These are phyloP conservation scores for Lithospermum erythrorhizon DNA, from an alignment of 257 asterid genomes.

Conservation along the genomic window DNA sequence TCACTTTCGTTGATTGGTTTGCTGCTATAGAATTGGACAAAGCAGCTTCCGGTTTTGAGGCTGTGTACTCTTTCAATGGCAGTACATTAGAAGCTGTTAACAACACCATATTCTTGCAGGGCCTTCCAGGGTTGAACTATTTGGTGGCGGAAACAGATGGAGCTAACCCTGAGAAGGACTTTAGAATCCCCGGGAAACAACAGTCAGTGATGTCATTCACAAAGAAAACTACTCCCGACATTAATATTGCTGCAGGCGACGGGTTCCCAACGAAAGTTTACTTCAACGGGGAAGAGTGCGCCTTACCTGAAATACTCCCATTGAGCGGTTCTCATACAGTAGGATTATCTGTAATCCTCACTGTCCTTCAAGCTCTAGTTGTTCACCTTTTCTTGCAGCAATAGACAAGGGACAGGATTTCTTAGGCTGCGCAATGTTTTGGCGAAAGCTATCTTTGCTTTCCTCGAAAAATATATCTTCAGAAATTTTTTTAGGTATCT, in stretches of 20 bases:
- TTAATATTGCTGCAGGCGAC: slow-evolving; percentile 54
- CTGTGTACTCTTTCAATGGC: slow-evolving; percentile 79
- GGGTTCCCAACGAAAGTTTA: slow-evolving; percentile 79
- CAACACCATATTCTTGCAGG: slow-evolving; percentile 83
- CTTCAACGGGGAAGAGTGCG: slow-evolving; percentile 94
- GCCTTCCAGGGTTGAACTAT: slow-evolving; percentile 61
- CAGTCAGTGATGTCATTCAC: slow-evolving; percentile 88
- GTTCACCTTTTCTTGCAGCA: slow-evolving; percentile 32
- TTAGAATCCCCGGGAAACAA: slow-evolving; percentile 75
- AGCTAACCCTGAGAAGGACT: slow-evolving; percentile 37
- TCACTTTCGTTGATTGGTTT: slow-evolving; percentile 70
- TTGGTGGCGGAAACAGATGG: slow-evolving; percentile 63
- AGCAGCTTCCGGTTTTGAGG: slow-evolving; percentile 59
- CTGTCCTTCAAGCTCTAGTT: slow-evolving; percentile 15
- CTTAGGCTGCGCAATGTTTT: too few relatives aligned
- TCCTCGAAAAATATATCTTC: too few relatives aligned
- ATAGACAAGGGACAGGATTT: slow-evolving; percentile 14
- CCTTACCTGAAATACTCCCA: slow-evolving; percentile 58
- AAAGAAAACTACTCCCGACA: slow-evolving; percentile 59
- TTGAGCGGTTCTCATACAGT: slow-evolving; percentile 25
- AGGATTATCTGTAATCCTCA: slow-evolving; percentile 17
- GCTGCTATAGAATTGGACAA: slow-evolving; percentile 55
- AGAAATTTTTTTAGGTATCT: too few relatives aligned
- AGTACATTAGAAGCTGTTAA: slow-evolving; percentile 35
- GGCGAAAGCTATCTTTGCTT: too few relatives aligned